Evolutionary conservation across 805 yeast genomes (phyloP), one percentile per base, ranked within the genome.

Genomic region (Trichomonascus vanleenenianus): DNA sequence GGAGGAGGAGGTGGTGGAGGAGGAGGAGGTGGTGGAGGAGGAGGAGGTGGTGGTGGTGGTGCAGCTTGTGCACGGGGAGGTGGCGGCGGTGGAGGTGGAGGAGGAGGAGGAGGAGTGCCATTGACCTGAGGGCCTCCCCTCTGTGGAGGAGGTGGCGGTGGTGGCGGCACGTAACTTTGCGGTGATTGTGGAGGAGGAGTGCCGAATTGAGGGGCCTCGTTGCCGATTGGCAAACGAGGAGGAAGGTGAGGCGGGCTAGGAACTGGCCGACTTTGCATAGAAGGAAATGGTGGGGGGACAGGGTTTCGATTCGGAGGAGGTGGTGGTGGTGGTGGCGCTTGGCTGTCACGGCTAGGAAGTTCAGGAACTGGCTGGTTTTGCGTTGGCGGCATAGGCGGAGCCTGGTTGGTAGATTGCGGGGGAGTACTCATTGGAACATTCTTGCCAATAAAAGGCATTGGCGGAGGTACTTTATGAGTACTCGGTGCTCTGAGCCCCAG

Each of bases 201-300:
- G 2, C 54, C 49, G 38, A 47, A 53, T 39, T 41, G 47, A 9
- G 54, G 57, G 4, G 53, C 46, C 1, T 50, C 50, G n/a, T 50
- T 39, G 18, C 40, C 39, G 15, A 46, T 53, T 12, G 63, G 53
- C 22, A 44, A 45, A 10, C 64, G 53, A 1, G 63, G 62, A 2
- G 63, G 62, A 18, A 57, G 53, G 38, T 56, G 50, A 2, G 61
- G 64, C 8, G 54, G 54, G 19, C 64, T 56, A 7, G 65, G 63
- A 11, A 47, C 56, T 3, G 75, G 73, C 2, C 70, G 67, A 49
- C 68, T 62, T 61, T 8, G 62, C 56, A 14, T 22, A 27, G 42
- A 18, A 3, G 73, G 72, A 6, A 72, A 19, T 45, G 44, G 43
- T 16, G 43, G 49, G 33, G 47, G 37, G 30, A 34, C 45, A 16